These are phyloP conservation scores for Alternaria atra DNA, from an alignment of 2,329 filamentous ascomycete species.

Conservation along the genomic window DNA sequence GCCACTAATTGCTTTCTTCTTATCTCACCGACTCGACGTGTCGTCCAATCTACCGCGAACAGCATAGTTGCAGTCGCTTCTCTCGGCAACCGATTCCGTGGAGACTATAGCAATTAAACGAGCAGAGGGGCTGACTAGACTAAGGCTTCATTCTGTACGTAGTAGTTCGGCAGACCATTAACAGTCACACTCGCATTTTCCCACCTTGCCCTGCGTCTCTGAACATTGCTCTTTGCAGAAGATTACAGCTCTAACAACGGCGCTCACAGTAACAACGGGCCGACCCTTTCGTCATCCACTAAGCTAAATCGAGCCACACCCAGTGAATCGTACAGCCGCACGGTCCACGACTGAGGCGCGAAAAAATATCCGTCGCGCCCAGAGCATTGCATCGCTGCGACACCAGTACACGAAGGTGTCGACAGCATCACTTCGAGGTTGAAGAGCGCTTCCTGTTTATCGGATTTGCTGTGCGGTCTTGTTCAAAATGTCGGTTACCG, in stretches of 20 bases:
- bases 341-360: constrained; percentile 25
- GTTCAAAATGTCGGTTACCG: constrained; percentile 47
- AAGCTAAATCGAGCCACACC: constrained; percentile 29
- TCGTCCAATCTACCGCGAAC: constrained; percentile 28
- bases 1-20: constrained; percentile 27
- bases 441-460: constrained; percentile 17
- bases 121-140: constrained; percentile 33
- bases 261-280: constrained; percentile 40
- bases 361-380: constrained; percentile 34
- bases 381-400: constrained; percentile 27
- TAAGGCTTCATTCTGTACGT: constrained; percentile 12
- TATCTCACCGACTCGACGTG: constrained; percentile 23
- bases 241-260: constrained; percentile 17
- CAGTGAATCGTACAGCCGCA: constrained; percentile 34
- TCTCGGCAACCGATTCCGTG: constrained; percentile 38
- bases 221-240: constrained; percentile 12
- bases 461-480: constrained; percentile 21
- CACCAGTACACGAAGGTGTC: constrained; percentile 30
- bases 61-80: constrained; percentile 33
- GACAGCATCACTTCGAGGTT: constrained; percentile 28
- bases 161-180: constrained; percentile 12
- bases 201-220: constrained; percentile 10
- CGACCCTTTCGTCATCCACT: constrained; percentile 47
- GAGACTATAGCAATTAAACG: constrained; percentile 31
- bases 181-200: constrained; percentile 11